Evolutionary conservation across 768 basidiomycete species (phyloP).

Genomic region (Lyophyllum shimeji): DNA sequence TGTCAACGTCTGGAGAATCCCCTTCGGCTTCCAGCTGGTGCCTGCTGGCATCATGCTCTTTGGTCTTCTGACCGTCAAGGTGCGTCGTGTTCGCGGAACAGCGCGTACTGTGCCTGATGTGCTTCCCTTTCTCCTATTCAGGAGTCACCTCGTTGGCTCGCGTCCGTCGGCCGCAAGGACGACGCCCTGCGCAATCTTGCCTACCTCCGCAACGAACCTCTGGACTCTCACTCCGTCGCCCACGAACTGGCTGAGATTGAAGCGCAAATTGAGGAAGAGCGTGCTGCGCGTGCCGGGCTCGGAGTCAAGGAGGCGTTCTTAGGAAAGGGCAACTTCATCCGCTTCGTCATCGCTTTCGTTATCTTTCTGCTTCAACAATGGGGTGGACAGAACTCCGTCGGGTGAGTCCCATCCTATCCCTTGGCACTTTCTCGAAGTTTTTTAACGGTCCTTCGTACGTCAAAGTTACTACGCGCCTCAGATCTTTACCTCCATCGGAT

Average conservation of each 20-base stretch:
- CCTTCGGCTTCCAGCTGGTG: conserved; percentile 74
- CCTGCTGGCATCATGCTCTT: conserved; percentile 61
- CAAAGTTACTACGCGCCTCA: conserved; percentile 69
- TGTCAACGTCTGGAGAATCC: conserved; percentile 63
- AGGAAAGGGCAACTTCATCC: conserved; percentile 77
- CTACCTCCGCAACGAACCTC: conserved; percentile 51
- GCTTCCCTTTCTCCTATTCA: conserved; percentile 23
- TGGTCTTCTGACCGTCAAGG: conserved; percentile 68
- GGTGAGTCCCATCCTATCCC: conserved; percentile 26
- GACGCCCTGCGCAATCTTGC: conserved; percentile 63
- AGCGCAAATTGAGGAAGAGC: conserved; percentile 76
- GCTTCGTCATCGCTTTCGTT: conserved; percentile 82
- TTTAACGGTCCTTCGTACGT: background rate
- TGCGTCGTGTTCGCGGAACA: conserved; percentile 6
- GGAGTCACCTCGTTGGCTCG: conserved; percentile 81
- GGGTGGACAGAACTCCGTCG: conserved; percentile 82
- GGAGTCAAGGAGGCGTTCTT: conserved; percentile 72
- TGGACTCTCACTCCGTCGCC: conserved; percentile 44
- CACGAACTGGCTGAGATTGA: conserved; percentile 79
- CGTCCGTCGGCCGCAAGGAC: conserved; percentile 54
- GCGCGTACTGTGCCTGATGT: conserved; percentile 7
- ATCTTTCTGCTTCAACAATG: conserved; percentile 84
- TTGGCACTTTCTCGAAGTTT: background rate
- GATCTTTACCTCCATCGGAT: conserved; percentile 74
- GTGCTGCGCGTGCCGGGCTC: conserved; percentile 59